These are phyloP conservation scores for Alternaria viburni DNA, from an alignment of 2,329 filamentous ascomycete genomes.

Conservation along the genomic window DNA sequence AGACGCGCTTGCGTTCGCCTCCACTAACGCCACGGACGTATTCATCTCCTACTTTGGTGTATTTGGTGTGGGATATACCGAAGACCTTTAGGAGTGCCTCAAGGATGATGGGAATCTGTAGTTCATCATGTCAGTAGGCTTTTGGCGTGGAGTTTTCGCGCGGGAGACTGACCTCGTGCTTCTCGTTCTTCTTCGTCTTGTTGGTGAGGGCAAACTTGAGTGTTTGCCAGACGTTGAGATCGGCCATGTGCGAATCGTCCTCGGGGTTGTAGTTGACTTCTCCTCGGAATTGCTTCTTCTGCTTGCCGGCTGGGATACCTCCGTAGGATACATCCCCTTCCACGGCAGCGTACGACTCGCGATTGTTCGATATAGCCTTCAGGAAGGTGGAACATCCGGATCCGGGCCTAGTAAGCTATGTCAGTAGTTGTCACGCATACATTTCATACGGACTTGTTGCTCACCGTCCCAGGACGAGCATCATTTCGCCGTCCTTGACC, in stretches of 20 bases:
- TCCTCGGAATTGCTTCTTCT: constrained; percentile 72
- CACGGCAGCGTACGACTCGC: constrained; percentile 68
- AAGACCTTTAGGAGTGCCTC: constrained; percentile 78
- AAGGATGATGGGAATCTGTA: constrained; percentile 68
- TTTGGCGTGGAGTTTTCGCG: neutral
- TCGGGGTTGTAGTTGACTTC: constrained; percentile 82
- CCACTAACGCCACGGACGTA: constrained; percentile 76
- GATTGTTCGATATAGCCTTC: constrained; percentile 75
- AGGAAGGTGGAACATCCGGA: constrained; percentile 79
- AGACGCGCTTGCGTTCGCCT: constrained; percentile 76
- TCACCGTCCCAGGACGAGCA: constrained; percentile 70
- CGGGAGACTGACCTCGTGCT: constrained; percentile 50
- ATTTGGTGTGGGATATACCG: constrained; percentile 75
- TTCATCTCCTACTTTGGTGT: constrained; percentile 78
- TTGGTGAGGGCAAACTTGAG: constrained; percentile 76
- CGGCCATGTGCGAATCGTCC: constrained; percentile 76
- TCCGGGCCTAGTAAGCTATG: constrained; percentile 58
- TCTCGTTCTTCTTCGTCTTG: constrained; percentile 73
- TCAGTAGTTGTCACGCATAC: neutral
- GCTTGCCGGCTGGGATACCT: constrained; percentile 71
- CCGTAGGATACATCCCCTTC: constrained; percentile 75
- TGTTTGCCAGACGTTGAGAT: constrained; percentile 78
- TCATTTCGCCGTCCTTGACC: constrained; percentile 73
- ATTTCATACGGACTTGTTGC: neutral
- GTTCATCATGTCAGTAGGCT: neutral